A percentile compares a stretch with the other conserved stretches of the same genome.
Evolutionary conservation across 441 rosid genomes (phyloP).

Genomic region (Pelargonium myrrhifolium): DNA sequence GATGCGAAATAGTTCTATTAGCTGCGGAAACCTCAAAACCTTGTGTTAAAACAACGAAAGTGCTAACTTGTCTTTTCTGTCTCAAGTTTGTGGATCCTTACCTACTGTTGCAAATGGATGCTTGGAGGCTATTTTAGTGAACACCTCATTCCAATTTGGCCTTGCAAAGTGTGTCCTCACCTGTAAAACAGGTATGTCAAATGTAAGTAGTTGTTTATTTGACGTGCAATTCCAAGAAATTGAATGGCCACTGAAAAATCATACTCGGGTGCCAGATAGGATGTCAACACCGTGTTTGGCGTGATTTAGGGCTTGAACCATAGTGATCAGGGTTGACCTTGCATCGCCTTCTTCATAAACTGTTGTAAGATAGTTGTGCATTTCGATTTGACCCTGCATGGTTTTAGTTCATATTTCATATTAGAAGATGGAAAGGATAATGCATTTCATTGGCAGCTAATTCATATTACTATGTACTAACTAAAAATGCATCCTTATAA

Average conservation of each 20-base stretch:
- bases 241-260: conserved; percentile 11
- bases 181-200: conserved; percentile 34
- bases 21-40: too few species aligned
- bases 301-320: conserved; percentile 96
- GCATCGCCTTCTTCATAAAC: conserved; percentile 99
- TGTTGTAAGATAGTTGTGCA: conserved; percentile 92
- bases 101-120: conserved; percentile 81
- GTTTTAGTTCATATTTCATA: conserved; percentile 6
- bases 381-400: conserved; percentile 80
- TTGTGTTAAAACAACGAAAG: too few species aligned
- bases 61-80: neutral
- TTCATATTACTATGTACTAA: neutral
- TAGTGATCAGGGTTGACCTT: conserved; percentile 82
- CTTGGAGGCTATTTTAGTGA: conserved; percentile 63
- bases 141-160: conserved; percentile 92
- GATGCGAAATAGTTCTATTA: too few species aligned
- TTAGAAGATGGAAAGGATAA: neutral
- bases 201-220: neutral
- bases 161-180: conserved; percentile 95
- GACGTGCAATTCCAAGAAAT: neutral
- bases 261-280: conserved; percentile 88
- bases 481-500: neutral
- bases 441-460: neutral
- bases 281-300: conserved; percentile 97
- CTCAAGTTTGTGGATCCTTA: conserved; percentile 23